Base-by-base conservation (phyloP, 2,329 filamentous ascomycete species). In the Golovinomyces cichoracearum region DNA sequence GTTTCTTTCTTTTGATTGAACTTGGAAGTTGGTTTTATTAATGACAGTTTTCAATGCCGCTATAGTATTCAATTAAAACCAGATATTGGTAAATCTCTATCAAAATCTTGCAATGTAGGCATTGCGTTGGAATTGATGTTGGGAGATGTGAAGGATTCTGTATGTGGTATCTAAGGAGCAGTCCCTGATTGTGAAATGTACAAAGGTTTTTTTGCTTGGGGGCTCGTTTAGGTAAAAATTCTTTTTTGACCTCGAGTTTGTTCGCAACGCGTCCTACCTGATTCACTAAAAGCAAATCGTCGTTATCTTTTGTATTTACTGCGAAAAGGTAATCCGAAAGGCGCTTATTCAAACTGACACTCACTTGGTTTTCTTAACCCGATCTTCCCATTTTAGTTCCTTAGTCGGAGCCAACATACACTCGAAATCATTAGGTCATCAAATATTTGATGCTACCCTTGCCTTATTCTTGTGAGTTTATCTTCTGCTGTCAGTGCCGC, bases 311-410 rank as follows among this genome's bases (percentile, higher is more conserved):
- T 4, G 25, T 6, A 22, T 6, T 41, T 6, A 21, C 38, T 22
- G 38, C 15, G 15, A 37, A 9, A 9, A 37, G 33, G 15, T 37
- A 19, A 2, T 55, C 55, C 2, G 38, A 50, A 4, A 45, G 42
- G 13, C 42, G 23, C 6, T 45, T 31, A 19, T 45, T 45, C 29
- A 45, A 13, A 19, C 12, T 22, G 7, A 29, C n/a, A 31, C 13
- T 45, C 10, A 29, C 10, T 3, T 45, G 42, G 17, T 45, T 45
- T 15, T 27, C 17, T 27, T 45, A 10, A 45, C 2, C 10, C 42
- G 22, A 17, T 25, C 25, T 17, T 29, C 42, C 22, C 22, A 45
- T 27, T 45, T 29, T 9, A 45, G 10, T 12, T 13, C 42, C 21
- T 45, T 27, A 5, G 42, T 21, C 21, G 22, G 40, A 13, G 40